A percentile compares a stretch with the other conserved stretches of the same genome.
Evolutionary conservation across 2,329 filamentous ascomycete species (phyloP).

Genomic region (Verticillium longisporum): DNA sequence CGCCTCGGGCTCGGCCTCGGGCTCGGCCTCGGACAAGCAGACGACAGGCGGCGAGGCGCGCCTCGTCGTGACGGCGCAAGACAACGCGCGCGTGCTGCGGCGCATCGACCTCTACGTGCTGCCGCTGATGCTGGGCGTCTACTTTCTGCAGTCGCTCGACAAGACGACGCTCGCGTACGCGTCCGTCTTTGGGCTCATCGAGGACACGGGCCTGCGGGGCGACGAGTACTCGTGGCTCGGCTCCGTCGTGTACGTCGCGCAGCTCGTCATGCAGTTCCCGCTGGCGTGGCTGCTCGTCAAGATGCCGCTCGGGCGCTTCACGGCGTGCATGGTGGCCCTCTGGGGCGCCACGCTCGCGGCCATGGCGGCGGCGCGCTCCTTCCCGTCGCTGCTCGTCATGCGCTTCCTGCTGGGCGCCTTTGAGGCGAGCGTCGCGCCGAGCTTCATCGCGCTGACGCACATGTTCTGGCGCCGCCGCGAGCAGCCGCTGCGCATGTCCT

Average conservation of each 20-base stretch:
- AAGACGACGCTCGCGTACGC: slow-evolving; percentile 34
- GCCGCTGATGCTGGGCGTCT: slow-evolving; percentile 47
- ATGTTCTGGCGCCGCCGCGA: slow-evolving; percentile 28
- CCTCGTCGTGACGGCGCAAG: slow-evolving; percentile 22
- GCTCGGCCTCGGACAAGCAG: neutral
- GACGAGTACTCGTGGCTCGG: slow-evolving; percentile 56
- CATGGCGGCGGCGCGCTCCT: slow-evolving; percentile 44
- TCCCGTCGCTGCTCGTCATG: slow-evolving; percentile 34
- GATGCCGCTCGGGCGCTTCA: slow-evolving; percentile 47
- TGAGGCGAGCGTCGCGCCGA: slow-evolving; percentile 41
- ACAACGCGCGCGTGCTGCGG: slow-evolving; percentile 26
- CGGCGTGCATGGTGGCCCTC: slow-evolving; percentile 40
- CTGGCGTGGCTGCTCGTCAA: slow-evolving; percentile 46
- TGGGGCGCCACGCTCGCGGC: slow-evolving; percentile 45
- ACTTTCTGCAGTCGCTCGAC: slow-evolving; percentile 48
- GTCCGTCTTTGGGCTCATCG: slow-evolving; percentile 55
- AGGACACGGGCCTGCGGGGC: slow-evolving; percentile 49
- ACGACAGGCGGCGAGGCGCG: slow-evolving; percentile 11
- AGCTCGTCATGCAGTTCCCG: slow-evolving; percentile 50
- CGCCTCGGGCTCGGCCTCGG: neutral
- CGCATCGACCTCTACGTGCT: slow-evolving; percentile 33
- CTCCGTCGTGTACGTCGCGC: slow-evolving; percentile 54
- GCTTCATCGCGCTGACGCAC: slow-evolving; percentile 39
- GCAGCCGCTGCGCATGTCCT: slow-evolving; percentile 22
- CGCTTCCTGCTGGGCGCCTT: slow-evolving; percentile 39